Evolutionary conservation across 73 alveolate species (phyloP).

Genomic region (Uronychia binucleata): DNA sequence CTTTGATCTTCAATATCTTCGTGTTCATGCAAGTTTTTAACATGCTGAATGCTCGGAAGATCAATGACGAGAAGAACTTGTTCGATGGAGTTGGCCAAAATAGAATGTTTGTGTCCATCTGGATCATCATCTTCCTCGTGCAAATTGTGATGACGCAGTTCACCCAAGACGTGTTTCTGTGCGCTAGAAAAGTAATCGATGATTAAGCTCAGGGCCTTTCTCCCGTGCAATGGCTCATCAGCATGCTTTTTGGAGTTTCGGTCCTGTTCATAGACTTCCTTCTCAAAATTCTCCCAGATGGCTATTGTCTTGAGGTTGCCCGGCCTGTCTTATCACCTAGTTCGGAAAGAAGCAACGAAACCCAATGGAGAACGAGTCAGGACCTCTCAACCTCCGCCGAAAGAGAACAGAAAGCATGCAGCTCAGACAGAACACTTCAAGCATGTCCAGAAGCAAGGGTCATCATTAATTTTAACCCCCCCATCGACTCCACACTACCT

Average conservation of each 20-base stretch:
- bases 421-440: not conserved
- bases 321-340: not conserved
- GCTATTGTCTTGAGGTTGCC: conserved; percentile 4
- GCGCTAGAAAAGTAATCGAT: conserved; percentile 19
- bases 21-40: conserved; percentile 77
- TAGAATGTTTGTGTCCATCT: conserved; percentile 23
- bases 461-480: too few relatives aligned
- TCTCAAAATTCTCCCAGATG: conserved; percentile 29
- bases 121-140: conserved; percentile 5
- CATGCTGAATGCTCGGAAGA: conserved; percentile 77
- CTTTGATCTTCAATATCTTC: conserved; percentile 78
- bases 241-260: conserved; percentile 35
- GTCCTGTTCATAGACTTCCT: conserved; percentile 31
- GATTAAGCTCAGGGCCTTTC: conserved; percentile 7
- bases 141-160: conserved; percentile 49
- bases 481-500: too few relatives aligned
- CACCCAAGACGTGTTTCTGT: conserved; percentile 51
- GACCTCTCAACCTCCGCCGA: not conserved
- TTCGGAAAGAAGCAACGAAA: not conserved
- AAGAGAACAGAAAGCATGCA: not conserved
- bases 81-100: conserved; percentile 58
- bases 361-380: not conserved
- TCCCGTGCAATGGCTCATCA: conserved; percentile 22
- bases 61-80: conserved; percentile 73
- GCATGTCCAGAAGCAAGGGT: not conserved